Evolutionary conservation across 2,329 filamentous ascomycete genomes (phyloP).

Genomic region (Neophaeococcomyces mojaviensis): DNA sequence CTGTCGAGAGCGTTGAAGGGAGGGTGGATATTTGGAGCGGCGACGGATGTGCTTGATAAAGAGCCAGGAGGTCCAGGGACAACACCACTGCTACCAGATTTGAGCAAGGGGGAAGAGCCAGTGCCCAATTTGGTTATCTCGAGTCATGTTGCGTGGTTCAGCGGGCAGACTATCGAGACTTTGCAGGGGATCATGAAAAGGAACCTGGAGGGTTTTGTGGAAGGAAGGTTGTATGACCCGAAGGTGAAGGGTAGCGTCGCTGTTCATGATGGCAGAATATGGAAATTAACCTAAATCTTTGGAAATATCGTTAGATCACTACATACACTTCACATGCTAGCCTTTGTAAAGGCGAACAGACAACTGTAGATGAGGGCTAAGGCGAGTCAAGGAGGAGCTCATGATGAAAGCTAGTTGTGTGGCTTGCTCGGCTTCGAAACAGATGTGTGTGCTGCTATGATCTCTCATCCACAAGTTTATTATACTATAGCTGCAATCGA

Average conservation of each 20-base stretch:
- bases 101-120: constrained; percentile 28
- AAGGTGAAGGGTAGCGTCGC: constrained; percentile 3
- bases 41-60: constrained; percentile 43
- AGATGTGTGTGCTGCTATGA: no score
- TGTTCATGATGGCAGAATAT: constrained; percentile 8
- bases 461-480: no score
- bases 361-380: no score
- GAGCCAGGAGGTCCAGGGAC: constrained; percentile 42
- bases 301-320: no score
- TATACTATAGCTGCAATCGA: no score
- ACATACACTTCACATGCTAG: no score
- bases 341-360: no score
- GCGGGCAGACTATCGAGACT: constrained; percentile 39
- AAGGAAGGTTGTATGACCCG: constrained; percentile 6
- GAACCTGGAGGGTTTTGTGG: constrained; percentile 3
- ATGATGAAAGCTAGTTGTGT: no score
- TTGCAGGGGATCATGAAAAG: constrained; percentile 22
- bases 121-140: constrained; percentile 45
- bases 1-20: constrained; percentile 39
- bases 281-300: background rate
- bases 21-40: constrained; percentile 41
- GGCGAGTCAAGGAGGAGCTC: no score
- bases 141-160: constrained; percentile 49
- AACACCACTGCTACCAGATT: constrained; percentile 36
- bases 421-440: no score